phyloP scores from a whole-genome alignment of 202 grass and related monocot species.

The Tripidium arundinaceum region DNA sequence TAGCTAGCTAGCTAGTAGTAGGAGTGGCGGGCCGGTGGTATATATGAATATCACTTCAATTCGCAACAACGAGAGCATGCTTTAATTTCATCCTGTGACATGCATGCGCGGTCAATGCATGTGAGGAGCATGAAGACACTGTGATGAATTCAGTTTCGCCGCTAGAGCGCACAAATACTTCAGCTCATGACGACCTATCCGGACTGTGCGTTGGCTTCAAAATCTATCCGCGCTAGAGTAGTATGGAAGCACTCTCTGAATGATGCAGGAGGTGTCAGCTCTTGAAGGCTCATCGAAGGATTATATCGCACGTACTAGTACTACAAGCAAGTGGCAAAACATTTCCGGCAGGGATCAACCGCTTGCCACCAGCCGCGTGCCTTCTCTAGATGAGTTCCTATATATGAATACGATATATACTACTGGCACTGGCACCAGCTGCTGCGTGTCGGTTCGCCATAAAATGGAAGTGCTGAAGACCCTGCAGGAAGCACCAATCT shows the following conservation, averaged over 20 bases:
- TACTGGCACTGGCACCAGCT: too few relatives aligned
- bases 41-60: background rate
- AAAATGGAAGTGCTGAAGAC: background rate
- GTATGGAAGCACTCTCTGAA: background rate
- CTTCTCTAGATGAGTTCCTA: too few relatives aligned
- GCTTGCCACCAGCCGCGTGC: too few relatives aligned
- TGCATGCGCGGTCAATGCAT: background rate
- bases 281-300: background rate
- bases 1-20: too few relatives aligned
- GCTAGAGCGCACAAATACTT: background rate
- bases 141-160: background rate
- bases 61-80: background rate
- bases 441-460: too few relatives aligned
- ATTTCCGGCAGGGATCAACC: too few relatives aligned
- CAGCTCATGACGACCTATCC: background rate
- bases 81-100: too few relatives aligned
- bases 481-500: background rate
- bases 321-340: too few relatives aligned
- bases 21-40: background rate
- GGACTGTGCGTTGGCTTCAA: background rate
- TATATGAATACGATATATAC: too few relatives aligned
- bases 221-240: background rate
- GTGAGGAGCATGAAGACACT: background rate
- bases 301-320: background rate
- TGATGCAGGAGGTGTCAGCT: background rate